Base-by-base conservation (phyloP, 805 yeast species). In the Ogataea naganishii region DNA sequence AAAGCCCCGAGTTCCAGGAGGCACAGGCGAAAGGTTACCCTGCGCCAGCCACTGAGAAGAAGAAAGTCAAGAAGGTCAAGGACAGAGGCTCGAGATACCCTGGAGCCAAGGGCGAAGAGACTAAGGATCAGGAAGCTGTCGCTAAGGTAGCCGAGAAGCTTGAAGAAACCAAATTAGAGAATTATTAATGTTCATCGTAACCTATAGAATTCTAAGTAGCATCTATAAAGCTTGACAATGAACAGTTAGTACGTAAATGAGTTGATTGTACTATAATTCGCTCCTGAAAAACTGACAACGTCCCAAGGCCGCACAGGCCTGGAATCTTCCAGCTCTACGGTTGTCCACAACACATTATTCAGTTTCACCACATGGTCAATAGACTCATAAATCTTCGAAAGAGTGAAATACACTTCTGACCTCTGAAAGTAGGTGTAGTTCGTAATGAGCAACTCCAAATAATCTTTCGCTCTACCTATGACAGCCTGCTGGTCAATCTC, bases 11-110 rank as follows among this genome's bases (percentile, higher is more conserved):
- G 43, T 88, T 81, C 63, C 80, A 73, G 57, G 82, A 75, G 36
- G 76, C 88, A 25, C 73, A 71, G 46, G 67, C 57, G 11, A 71
- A 75, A 50, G 99, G 96, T 25, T 92, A 92, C 64, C 96, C 96
- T 29, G 79, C 69, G 3, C 82, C 69, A 9, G 72, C 63, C 12
- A 66, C 62, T 25, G 73, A 69, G 43, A 66, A 69, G 51, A 72
- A 71, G 45, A 73, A 72, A 53, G 80, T 73, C 53, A 82, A 75
- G 57, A 74, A 73, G 62, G 82, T 75, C 51, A 86, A 86, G 66
- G 75, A 83, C 53, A 84, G 85, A 60, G 97, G 97, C 38, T 51
- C 85, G n/a, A 73, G 73, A 58, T 84, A 81, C 69, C 96, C 96
- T 24, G 95, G 94, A 44, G 67, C 63, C 24, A 49, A 52, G 32